Percentiles rank a stretch among this genome's conserved stretches.
phyloP scores from a whole-genome alignment of 352 stramenopile species.

The Lagenidium giganteum region DNA sequence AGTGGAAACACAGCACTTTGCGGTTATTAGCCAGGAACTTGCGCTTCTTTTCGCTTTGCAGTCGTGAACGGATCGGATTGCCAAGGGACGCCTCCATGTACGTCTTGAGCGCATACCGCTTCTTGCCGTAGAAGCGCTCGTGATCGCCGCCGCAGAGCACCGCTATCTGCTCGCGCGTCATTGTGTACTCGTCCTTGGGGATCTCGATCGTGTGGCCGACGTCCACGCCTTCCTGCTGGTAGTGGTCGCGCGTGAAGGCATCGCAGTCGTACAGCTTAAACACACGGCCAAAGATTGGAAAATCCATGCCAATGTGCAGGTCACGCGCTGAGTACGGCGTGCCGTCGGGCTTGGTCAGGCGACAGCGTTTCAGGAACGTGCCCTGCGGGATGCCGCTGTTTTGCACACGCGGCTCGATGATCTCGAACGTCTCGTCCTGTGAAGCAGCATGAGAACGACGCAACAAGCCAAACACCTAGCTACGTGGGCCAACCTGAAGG shows the following conservation, averaged over 20 bases:
- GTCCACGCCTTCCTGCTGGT: conserved; percentile 30
- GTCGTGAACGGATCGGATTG: conserved; percentile 55
- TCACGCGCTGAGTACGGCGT: conserved; percentile 42
- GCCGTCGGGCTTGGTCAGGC: conserved; percentile 56
- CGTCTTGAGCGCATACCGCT: conserved; percentile 73
- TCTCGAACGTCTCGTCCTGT: conserved; percentile 87
- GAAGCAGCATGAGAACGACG: too few species aligned
- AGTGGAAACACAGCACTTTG: conserved; percentile 83
- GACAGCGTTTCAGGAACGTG: conserved; percentile 78
- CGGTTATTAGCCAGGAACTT: conserved; percentile 85
- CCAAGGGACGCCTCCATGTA: conserved; percentile 83
- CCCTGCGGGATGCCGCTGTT: conserved; percentile 88
- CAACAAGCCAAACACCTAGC: too few species aligned
- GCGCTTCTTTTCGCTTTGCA: conserved; percentile 77
- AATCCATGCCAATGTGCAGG: conserved; percentile 59
- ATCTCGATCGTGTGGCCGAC: conserved; percentile 45
- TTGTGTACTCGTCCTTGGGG: conserved; percentile 80
- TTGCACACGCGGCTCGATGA: conserved; percentile 71
- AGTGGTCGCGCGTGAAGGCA: conserved; percentile 67
- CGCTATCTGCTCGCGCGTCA: conserved; percentile 73
- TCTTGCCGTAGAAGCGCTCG: conserved; percentile 71
- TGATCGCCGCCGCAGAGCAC: conserved; percentile 65
- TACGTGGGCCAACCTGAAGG: conserved; percentile 26
- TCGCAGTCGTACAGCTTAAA: conserved; percentile 82
- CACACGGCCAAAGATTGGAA: conserved; percentile 65